Percentiles rank a stretch among this genome's conserved stretches.
phyloP scores from a whole-genome alignment of 2,329 filamentous ascomycete genomes.

The Thielaviopsis punctulata region DNA sequence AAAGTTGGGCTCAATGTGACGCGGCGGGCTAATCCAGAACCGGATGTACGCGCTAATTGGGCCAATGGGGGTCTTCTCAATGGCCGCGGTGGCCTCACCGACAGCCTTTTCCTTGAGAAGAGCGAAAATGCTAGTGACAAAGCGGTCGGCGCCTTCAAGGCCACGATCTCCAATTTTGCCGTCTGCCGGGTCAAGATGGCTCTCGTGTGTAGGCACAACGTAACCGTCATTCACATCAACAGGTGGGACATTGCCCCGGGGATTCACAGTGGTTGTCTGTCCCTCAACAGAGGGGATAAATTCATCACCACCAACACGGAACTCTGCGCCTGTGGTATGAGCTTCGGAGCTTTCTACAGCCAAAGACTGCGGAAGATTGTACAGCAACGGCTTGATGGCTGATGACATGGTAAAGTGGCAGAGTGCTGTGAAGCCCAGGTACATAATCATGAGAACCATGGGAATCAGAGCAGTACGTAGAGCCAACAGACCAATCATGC shows the following conservation, averaged over 20 bases:
- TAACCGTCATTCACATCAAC: conserved; percentile 14
- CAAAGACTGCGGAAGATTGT: conserved; percentile 63
- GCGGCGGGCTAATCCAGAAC: conserved; percentile 16
- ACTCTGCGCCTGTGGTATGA: conserved; percentile 1
- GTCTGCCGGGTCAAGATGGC: conserved; percentile 1
- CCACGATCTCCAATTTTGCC: conserved; percentile 17
- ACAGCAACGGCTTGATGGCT: conserved; percentile 59
- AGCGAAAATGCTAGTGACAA: conserved; percentile 19
- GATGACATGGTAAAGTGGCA: conserved; percentile 58
- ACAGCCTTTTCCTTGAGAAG: conserved; percentile 23
- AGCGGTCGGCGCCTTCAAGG: conserved; percentile 22
- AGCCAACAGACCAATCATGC: conserved; percentile 70
- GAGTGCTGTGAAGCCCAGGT: conserved; percentile 57
- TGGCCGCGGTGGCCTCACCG: conserved; percentile 18
- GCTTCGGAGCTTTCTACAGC: conserved; percentile 24
- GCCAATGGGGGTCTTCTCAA: conserved; percentile 17
- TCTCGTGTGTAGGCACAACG: conserved; percentile 13
- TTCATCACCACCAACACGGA: conserved; percentile 12
- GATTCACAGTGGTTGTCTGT: not conserved
- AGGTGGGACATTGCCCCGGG: not conserved
- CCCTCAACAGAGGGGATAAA: conserved; percentile 1
- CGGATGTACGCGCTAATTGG: conserved; percentile 17
- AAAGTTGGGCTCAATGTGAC: conserved; percentile 27
- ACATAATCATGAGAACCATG: conserved; percentile 56
- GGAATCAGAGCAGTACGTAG: conserved; percentile 51